Evolutionary conservation across 1,284 basidiomycete genomes (phyloP).

Genomic region (Lentinula novae-zelandiae): DNA sequence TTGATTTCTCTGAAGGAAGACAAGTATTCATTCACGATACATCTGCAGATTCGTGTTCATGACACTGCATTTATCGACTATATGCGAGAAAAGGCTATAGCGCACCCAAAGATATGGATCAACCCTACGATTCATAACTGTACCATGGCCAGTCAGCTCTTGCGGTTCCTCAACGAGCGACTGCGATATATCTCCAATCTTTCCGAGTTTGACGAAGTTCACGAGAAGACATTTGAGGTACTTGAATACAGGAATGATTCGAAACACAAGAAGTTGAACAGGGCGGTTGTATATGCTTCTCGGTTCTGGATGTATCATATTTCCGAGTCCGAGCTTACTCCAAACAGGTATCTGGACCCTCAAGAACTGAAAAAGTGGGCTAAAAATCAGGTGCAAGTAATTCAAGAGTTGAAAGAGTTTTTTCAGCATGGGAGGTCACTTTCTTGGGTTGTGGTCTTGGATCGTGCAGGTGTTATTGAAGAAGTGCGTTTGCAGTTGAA

Average conservation of each 20-base stretch:
- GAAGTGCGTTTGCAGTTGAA: not conserved
- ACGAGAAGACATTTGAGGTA: not conserved
- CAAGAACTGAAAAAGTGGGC: not conserved
- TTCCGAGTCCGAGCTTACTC: not conserved
- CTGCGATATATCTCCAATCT: not conserved
- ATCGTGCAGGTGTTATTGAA: not conserved
- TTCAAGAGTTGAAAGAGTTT: too few species aligned
- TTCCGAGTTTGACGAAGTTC: not conserved
- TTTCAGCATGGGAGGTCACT: not conserved
- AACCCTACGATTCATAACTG: not conserved
- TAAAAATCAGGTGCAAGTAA: too few species aligned
- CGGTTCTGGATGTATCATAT: constrained; percentile 6
- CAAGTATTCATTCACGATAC: too few species aligned
- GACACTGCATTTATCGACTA: constrained; percentile 4
- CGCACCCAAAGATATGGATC: not conserved
- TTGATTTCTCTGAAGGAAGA: too few species aligned
- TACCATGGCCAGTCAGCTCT: not conserved
- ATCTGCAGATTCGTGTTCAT: not conserved
- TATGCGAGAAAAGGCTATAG: not conserved
- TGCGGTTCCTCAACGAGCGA: constrained; percentile 1
- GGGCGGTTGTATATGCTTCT: constrained; percentile 1
- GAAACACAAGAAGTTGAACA: not conserved
- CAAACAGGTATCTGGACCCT: not conserved
- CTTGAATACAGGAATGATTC: not conserved
- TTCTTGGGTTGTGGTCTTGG: not conserved